These are phyloP conservation scores for Pestalotiopsis sp. DNA, from an alignment of 2,329 filamentous ascomycete species.

Conservation along the genomic window DNA sequence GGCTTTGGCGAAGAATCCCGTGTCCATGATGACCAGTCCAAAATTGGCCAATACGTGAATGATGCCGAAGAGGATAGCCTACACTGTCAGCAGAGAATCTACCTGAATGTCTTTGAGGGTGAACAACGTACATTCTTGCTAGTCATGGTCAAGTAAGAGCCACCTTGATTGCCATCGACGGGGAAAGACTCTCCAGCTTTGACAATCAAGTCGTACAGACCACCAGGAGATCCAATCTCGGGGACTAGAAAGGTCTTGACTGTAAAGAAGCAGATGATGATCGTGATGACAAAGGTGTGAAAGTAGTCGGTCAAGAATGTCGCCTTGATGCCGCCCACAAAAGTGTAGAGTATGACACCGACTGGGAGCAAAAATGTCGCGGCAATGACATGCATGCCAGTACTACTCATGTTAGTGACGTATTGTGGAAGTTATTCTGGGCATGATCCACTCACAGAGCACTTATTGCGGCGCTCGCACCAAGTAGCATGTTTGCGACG, in stretches of 20 bases:
- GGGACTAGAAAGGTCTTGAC: conserved; percentile 77
- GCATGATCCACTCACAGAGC: conserved; percentile 28
- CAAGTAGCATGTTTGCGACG: conserved; percentile 54
- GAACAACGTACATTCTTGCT: conserved; percentile 54
- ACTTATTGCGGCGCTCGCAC: conserved; percentile 42
- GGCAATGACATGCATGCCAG: conserved; percentile 51
- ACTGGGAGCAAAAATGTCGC: conserved; percentile 46
- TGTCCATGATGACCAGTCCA: conserved; percentile 66
- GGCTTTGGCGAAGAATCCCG: conserved; percentile 81
- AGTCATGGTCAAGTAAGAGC: conserved; percentile 86
- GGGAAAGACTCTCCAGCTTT: conserved; percentile 69
- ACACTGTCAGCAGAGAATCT: conserved; percentile 85
- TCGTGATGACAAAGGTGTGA: conserved; percentile 76
- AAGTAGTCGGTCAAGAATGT: conserved; percentile 82
- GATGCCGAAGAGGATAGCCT: conserved; percentile 4
- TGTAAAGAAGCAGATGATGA: conserved; percentile 83
- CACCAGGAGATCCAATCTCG: conserved; percentile 70
- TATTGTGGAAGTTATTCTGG: background rate
- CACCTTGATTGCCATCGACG: conserved; percentile 74
- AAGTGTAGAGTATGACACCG: conserved; percentile 20
- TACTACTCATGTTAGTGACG: conserved; percentile 29
- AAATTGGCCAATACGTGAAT: conserved; percentile 69
- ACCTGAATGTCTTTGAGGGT: conserved; percentile 40
- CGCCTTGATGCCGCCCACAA: conserved; percentile 63
- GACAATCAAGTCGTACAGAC: conserved; percentile 75